These are phyloP conservation scores for Phytophthora litchii DNA, from an alignment of 352 stramenopile species.

Conservation along the genomic window DNA sequence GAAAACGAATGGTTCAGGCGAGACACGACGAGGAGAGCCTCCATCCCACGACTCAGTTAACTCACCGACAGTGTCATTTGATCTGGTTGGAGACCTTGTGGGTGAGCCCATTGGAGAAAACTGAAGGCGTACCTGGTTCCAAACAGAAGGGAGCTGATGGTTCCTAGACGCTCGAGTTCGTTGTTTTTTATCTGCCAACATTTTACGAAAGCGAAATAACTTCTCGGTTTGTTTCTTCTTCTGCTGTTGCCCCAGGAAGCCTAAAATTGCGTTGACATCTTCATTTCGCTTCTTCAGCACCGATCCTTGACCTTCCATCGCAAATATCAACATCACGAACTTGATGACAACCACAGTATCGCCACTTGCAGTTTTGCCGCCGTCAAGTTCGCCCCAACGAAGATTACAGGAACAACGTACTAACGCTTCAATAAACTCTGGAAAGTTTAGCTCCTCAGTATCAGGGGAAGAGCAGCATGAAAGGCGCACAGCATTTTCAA, in stretches of 20 bases:
- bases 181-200: conserved; percentile 43
- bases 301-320: conserved; percentile 71
- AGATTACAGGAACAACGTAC: conserved; percentile 54
- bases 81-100: conserved; percentile 14
- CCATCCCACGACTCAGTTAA: conserved; percentile 41
- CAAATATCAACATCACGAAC: conserved; percentile 81
- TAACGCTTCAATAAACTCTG: conserved; percentile 69
- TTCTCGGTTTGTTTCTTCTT: conserved; percentile 42
- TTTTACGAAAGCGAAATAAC: conserved; percentile 48
- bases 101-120: conserved; percentile 20
- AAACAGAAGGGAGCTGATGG: conserved; percentile 15
- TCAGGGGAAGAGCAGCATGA: conserved; percentile 34
- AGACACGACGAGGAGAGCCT: conserved; percentile 10
- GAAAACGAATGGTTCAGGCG: conserved; percentile 23
- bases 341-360: conserved; percentile 53
- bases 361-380: not conserved
- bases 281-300: conserved; percentile 63
- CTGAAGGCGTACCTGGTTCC: conserved; percentile 34
- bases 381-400: conserved; percentile 44
- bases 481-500: conserved; percentile 50
- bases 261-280: conserved; percentile 58
- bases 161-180: conserved; percentile 4
- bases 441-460: conserved; percentile 49
- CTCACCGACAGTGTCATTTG: conserved; percentile 37
- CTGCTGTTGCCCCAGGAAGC: conserved; percentile 53